Evolutionary conservation across 108 stramenopile genomes (phyloP), one percentile per base, ranked within the genome.

Genomic region (Fistulifera pelliculosa): DNA sequence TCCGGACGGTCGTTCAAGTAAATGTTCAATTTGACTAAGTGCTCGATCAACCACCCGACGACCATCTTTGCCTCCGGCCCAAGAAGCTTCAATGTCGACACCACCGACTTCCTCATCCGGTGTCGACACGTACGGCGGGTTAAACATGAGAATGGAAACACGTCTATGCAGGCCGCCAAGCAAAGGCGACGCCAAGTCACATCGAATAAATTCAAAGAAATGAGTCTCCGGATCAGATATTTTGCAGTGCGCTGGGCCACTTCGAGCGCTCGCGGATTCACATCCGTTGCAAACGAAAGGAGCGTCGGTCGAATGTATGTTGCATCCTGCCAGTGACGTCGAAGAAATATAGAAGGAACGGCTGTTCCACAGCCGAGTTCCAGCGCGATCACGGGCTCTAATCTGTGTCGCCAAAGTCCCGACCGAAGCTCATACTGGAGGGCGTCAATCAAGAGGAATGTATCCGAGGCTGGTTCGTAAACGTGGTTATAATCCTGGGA

Each of bases 121-220:
- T 11, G 94, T 96, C 24, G 92, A 90, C 42, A 96, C 94, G 50
- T 96, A 96, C 8, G 94, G 94, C 24, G 94, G 94, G 64, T 96
- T 96, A 72, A 96, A 94, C 15, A 96, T 58, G n/a, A 93, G 49
- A 10, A 84, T 65, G 60, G 93, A 89, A 4, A 91, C 69, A 8
- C 35, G 48, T 8, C 65, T 49, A 43, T 62, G 49, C 31, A 58
- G 70, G 27, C 52, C 26, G 10, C 56, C 41, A 21, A 86, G 40
- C 11, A 85, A 38, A 2, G 79, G 51, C 0, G 60, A 51, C 26
- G 81, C 91, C 57, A 93, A 58, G 65, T 87, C 83, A 47, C 84
- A 82, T 60, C 80, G 74, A 25, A 80, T 26, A n/a, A 75, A 62
- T 44, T 70, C 52, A 12, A 84, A 61, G 11, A 44, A 40, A 19